These are phyloP conservation scores for Barnettozyma populi DNA, from an alignment of 805 yeast species.

Conservation along the genomic window DNA sequence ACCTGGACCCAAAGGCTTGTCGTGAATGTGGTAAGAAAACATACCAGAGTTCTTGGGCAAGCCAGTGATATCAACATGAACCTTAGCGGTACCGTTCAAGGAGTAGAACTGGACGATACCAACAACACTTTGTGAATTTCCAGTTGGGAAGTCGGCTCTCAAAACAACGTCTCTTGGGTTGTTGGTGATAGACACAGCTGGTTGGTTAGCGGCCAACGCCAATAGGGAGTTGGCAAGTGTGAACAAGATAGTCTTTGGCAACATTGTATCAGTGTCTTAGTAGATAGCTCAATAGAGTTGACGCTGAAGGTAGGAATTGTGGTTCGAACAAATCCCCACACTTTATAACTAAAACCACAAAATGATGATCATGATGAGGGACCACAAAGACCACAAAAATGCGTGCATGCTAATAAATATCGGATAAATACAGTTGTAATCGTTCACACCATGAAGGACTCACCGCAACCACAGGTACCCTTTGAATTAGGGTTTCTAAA, in stretches of 20 bases:
- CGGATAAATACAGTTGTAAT: neutral
- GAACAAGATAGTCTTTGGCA: constrained; percentile 8
- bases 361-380: neutral
- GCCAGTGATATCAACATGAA: constrained; percentile 65
- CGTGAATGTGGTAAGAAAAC: constrained; percentile 65
- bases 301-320: neutral
- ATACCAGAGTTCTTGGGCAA: constrained; percentile 65
- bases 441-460: constrained; percentile 85
- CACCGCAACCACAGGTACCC: constrained; percentile 99
- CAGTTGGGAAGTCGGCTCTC: constrained; percentile 28
- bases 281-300: neutral
- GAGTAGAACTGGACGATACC: constrained; percentile 58
- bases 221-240: constrained; percentile 10
- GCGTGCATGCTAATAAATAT: constrained; percentile 1
- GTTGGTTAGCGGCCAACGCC: constrained; percentile 8
- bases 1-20: constrained; percentile 41
- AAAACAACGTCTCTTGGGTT: constrained; percentile 25
- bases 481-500: constrained; percentile 95
- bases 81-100: constrained; percentile 55
- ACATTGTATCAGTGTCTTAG: constrained; percentile 6
- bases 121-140: constrained; percentile 30
- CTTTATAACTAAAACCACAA: neutral
- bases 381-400: neutral
- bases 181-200: constrained; percentile 14
- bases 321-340: neutral